Conservation (phyloP, 176 grass and related monocot species). For the Chloris gayana region DNA sequence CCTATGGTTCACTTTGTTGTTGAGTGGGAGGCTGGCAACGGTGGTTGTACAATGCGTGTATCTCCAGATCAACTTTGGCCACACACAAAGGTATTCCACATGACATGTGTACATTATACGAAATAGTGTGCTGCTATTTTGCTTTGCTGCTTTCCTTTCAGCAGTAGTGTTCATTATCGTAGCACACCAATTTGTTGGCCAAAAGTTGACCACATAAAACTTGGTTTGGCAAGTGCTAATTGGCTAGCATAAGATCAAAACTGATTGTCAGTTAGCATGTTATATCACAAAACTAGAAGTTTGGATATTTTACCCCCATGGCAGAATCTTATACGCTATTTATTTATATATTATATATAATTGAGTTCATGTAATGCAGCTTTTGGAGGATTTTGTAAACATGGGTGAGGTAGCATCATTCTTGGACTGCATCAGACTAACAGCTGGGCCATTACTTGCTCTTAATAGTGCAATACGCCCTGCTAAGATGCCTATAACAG, state of each 20-base stretch:
- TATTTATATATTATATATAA: slow-evolving; percentile 3
- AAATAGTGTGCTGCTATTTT: slow-evolving; percentile 37
- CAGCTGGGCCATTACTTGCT: slow-evolving; percentile 85
- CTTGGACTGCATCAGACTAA: slow-evolving; percentile 87
- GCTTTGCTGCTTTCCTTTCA: slow-evolving; percentile 3
- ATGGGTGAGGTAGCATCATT: slow-evolving; percentile 83
- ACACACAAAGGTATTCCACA: slow-evolving; percentile 87
- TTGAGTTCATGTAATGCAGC: slow-evolving; percentile 56
- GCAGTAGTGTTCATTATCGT: slow-evolving; percentile 12
- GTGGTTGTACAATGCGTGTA: slow-evolving; percentile 80
- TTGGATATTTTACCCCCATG: slow-evolving; percentile 14
- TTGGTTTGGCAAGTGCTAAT: neutral
- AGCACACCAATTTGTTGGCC: slow-evolving; percentile 5
- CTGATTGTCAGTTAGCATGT: slow-evolving; percentile 4
- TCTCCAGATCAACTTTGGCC: slow-evolving; percentile 98
- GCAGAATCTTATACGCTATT: neutral
- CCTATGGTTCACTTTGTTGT: slow-evolving; percentile 92
- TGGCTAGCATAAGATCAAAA: neutral
- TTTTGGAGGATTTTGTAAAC: slow-evolving; percentile 94
- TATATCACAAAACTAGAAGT: neutral
- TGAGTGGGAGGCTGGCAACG: slow-evolving; percentile 77
- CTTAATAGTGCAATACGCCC: slow-evolving; percentile 74
- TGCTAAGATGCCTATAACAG: slow-evolving; percentile 69
- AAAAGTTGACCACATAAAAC: neutral
- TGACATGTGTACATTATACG: slow-evolving; percentile 40